Percentiles rank a stretch among this genome's conserved stretches.
phyloP scores from a whole-genome alignment of 2,329 filamentous ascomycete genomes.

The Hypoxylon sp. region DNA sequence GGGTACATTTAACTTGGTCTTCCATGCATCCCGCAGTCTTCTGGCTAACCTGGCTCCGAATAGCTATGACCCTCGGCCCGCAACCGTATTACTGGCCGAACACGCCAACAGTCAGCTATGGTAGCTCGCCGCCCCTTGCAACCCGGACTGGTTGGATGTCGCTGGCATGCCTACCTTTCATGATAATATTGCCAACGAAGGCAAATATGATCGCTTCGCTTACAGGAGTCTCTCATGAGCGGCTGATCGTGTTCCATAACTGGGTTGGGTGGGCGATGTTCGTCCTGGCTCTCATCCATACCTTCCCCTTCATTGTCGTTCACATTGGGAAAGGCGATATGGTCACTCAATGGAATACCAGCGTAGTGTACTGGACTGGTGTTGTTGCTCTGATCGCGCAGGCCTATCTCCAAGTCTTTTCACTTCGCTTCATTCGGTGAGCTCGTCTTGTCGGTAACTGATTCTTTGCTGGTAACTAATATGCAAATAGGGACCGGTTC shows the following conservation, averaged over 20 bases:
- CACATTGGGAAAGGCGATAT: conserved; percentile 63
- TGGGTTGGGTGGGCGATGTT: conserved; percentile 69
- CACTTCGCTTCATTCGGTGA: conserved; percentile 63
- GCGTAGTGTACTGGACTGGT: conserved; percentile 66
- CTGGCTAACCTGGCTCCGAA: conserved; percentile 14
- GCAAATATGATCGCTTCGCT: conserved; percentile 66
- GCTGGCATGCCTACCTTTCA: conserved; percentile 63
- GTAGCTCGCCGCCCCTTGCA: conserved; percentile 65
- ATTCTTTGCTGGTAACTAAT: neutral
- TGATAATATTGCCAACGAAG: conserved; percentile 65
- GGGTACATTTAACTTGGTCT: conserved; percentile 47
- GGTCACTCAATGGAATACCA: conserved; percentile 58
- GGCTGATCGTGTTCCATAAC: conserved; percentile 67
- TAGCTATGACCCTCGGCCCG: conserved; percentile 62
- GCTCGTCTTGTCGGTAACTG: conserved; percentile 17
- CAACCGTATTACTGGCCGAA: conserved; percentile 69
- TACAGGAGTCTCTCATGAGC: conserved; percentile 69
- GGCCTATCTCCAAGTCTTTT: conserved; percentile 67
- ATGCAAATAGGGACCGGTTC: conserved; percentile 56
- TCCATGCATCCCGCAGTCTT: conserved; percentile 14
- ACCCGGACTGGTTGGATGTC: conserved; percentile 66
- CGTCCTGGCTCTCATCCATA: conserved; percentile 67
- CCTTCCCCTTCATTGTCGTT: conserved; percentile 70
- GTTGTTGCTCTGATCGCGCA: conserved; percentile 66
- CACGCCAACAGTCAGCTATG: conserved; percentile 56